A percentile compares a stretch with the other conserved stretches of the same genome.
These are phyloP conservation scores for Aphelidium insulamus DNA, from an alignment of 371 early-diverging fungal species.

Conservation along the genomic window DNA sequence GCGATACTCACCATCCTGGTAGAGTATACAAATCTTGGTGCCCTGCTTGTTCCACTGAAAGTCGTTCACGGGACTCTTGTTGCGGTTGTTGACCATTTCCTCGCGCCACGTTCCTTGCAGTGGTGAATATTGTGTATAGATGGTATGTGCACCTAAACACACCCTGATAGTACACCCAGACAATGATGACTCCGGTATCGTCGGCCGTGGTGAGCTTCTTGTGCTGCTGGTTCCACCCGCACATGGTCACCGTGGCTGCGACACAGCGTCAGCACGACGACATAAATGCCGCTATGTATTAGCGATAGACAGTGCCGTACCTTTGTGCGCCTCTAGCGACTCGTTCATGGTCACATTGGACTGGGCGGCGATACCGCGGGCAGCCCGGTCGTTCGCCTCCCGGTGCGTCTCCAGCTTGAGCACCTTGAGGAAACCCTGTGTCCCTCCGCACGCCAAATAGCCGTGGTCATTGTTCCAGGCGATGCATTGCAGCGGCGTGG, in stretches of 20 bases:
- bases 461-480: slow-evolving; percentile 29
- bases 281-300: not conserved
- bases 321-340: slow-evolving; percentile 23
- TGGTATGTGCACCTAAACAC: no score
- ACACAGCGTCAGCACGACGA: slow-evolving; percentile 19
- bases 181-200: slow-evolving; percentile 25
- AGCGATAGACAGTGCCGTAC: slow-evolving; percentile 3
- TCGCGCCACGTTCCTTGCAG: no score
- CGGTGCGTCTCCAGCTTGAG: slow-evolving; percentile 17
- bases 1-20: slow-evolving; percentile 17
- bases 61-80: slow-evolving; percentile 20
- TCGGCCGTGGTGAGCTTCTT: slow-evolving; percentile 27
- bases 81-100: slow-evolving; percentile 32
- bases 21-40: slow-evolving; percentile 22
- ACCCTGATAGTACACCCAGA: slow-evolving; percentile 31
- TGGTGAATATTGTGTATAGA: no score
- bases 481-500: slow-evolving; percentile 15
- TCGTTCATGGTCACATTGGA: slow-evolving; percentile 11
- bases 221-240: slow-evolving; percentile 22
- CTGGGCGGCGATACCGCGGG: not conserved
- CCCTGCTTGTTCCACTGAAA: slow-evolving; percentile 28
- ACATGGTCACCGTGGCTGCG: slow-evolving; percentile 20
- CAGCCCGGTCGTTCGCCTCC: not conserved
- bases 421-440: slow-evolving; percentile 25
- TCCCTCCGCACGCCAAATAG: slow-evolving; percentile 31